Percentiles rank a stretch among this genome's conserved stretches.
Evolutionary conservation across 768 basidiomycete species (phyloP).

Genomic region (Leccinum incarnatum): DNA sequence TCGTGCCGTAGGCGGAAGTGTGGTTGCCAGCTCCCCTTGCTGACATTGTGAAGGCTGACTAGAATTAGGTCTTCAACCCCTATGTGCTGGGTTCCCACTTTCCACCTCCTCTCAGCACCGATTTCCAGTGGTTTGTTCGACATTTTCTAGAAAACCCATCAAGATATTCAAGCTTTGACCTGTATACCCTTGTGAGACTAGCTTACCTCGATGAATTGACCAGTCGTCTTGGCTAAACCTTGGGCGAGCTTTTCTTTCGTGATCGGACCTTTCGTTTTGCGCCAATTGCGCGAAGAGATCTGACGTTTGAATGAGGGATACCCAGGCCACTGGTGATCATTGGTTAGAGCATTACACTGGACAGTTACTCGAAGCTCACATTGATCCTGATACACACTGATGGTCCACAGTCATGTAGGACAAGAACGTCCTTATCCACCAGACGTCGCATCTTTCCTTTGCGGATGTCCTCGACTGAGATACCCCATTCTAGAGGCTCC

Average conservation of each 20-base stretch:
- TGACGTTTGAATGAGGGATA: slow-evolving; percentile 70
- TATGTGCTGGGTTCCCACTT: slow-evolving; percentile 54
- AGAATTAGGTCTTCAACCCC: slow-evolving; percentile 65
- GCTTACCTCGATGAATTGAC: slow-evolving; percentile 60
- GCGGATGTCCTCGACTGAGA: slow-evolving; percentile 66
- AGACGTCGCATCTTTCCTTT: slow-evolving; percentile 55
- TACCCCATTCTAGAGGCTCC: slow-evolving; percentile 55
- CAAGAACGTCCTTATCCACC: slow-evolving; percentile 54
- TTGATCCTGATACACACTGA: slow-evolving; percentile 78
- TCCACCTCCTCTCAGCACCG: slow-evolving; percentile 59
- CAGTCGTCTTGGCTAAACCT: slow-evolving; percentile 67
- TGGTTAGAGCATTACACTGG: slow-evolving; percentile 39
- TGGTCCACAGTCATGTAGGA: slow-evolving; percentile 71
- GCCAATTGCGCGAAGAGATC: slow-evolving; percentile 72
- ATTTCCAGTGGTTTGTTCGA: slow-evolving; percentile 54
- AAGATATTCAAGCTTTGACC: slow-evolving; percentile 7
- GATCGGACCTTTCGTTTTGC: slow-evolving; percentile 74
- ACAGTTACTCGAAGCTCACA: slow-evolving; percentile 37
- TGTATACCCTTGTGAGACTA: slow-evolving; percentile 29
- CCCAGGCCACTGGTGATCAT: slow-evolving; percentile 64
- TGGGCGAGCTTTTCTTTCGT: slow-evolving; percentile 70
- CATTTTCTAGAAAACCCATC: slow-evolving; percentile 41
- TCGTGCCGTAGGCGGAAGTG: slow-evolving; percentile 53
- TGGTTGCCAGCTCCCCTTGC: slow-evolving; percentile 80
- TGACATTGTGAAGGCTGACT: slow-evolving; percentile 79